phyloP scores from a whole-genome alignment of 768 basidiomycete genomes.

The Pholiota conissans region DNA sequence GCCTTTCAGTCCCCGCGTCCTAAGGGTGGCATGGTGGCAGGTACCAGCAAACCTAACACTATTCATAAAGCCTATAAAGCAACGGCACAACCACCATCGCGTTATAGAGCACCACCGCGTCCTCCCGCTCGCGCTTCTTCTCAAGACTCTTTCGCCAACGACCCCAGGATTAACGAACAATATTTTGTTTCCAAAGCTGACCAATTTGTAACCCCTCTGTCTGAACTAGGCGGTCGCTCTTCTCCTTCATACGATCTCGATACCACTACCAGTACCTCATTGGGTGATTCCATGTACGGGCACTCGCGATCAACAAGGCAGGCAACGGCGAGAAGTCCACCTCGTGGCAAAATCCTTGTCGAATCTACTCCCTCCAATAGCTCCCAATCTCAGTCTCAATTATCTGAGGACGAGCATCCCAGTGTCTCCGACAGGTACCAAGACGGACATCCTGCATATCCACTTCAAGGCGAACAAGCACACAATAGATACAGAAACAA shows the following conservation, averaged over 20 bases:
- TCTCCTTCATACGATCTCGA: constrained; percentile 21
- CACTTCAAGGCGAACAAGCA: neutral
- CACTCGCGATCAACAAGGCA: constrained; percentile 1
- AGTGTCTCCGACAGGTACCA: neutral
- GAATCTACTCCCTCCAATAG: constrained; percentile 52
- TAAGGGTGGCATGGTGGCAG: constrained; percentile 11
- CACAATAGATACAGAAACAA: neutral
- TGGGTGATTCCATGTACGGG: constrained; percentile 6
- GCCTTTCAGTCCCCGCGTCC: constrained; percentile 20
- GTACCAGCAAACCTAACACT: constrained; percentile 14
- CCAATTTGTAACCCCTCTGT: constrained; percentile 58
- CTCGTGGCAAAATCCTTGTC: constrained; percentile 37
- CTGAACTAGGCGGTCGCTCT: constrained; percentile 46
- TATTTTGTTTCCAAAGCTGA: constrained; percentile 45
- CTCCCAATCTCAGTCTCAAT: constrained; percentile 39
- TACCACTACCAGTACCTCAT: constrained; percentile 8
- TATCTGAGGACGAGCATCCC: neutral
- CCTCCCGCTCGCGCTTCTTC: constrained; percentile 32
- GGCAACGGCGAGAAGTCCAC: constrained; percentile 14
- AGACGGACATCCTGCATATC: constrained; percentile 2
- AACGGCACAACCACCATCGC: constrained; percentile 10
- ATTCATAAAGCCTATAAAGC: constrained; percentile 20
- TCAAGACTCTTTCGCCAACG: constrained; percentile 65
- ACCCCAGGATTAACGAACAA: constrained; percentile 45
- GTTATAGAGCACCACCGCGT: constrained; percentile 19